Conservation (phyloP, 768 basidiomycete genomes). For the Termitomyces titanicus region DNA sequence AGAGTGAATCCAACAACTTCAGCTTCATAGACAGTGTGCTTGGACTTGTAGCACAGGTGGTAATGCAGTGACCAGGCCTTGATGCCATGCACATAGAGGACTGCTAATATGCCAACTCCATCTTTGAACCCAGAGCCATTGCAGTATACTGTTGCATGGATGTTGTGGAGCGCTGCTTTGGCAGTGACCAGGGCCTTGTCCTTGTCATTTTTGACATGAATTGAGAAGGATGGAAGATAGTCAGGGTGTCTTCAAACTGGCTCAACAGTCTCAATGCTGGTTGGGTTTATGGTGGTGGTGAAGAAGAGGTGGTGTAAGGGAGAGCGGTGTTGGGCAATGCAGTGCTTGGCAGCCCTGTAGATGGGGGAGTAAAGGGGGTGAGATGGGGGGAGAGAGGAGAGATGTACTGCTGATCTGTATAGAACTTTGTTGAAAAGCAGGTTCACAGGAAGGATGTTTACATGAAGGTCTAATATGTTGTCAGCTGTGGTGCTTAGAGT, state of each 20-base stretch:
- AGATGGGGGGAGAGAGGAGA: conserved; percentile 6
- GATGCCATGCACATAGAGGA: not conserved
- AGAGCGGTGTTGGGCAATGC: not conserved
- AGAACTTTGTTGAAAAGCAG: conserved; percentile 12
- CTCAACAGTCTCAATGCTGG: not conserved
- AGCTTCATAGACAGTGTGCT: conserved; percentile 5
- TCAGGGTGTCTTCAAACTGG: not conserved
- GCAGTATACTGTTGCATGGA: not conserved
- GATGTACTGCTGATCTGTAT: not conserved
- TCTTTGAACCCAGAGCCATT: conserved; percentile 8
- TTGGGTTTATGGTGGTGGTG: not conserved
- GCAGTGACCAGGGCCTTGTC: conserved; percentile 13
- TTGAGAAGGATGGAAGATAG: not conserved
- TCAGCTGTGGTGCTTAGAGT: conserved; percentile 14
- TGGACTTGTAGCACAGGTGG: not conserved
- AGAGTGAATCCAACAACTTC: not conserved
- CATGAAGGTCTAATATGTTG: conserved; percentile 13
- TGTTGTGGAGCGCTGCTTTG: not conserved
- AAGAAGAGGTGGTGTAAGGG: not conserved
- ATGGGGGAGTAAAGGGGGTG: conserved; percentile 9
- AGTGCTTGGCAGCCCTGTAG: not conserved
- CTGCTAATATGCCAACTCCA: not conserved
- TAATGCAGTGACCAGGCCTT: not conserved
- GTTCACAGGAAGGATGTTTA: conserved; percentile 12
- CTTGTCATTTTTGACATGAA: conserved; percentile 23